Conservation (phyloP, 805 yeast genomes). For the Metschnikowia reukaufii region DNA sequence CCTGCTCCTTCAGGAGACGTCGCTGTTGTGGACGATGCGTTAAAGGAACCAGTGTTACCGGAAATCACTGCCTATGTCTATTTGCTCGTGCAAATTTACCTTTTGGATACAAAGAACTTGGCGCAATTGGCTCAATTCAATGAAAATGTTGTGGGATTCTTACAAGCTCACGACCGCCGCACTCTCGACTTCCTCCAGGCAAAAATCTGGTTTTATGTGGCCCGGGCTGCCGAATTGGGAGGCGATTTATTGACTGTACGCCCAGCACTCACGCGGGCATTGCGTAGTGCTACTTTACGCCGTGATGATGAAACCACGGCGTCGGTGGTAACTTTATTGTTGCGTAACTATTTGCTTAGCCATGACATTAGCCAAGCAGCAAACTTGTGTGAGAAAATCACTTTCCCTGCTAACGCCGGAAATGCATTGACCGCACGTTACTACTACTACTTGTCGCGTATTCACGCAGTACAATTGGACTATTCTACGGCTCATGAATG, state of each 20-base stretch:
- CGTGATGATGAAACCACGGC: conserved; percentile 94
- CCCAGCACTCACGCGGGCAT: conserved; percentile 65
- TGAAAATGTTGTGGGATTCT: conserved; percentile 47
- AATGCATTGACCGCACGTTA: conserved; percentile 91
- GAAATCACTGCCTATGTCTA: conserved; percentile 81
- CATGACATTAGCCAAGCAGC: conserved; percentile 88
- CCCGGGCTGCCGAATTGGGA: conserved; percentile 70
- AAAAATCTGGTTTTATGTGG: conserved; percentile 85
- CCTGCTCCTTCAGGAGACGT: conserved; percentile 15
- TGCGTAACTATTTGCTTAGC: conserved; percentile 73
- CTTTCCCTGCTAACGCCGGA: conserved; percentile 81
- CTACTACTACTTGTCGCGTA: conserved; percentile 86
- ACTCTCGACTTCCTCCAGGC: conserved; percentile 84
- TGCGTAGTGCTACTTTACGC: conserved; percentile 86
- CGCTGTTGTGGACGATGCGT: conserved; percentile 25
- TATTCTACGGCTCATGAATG: conserved; percentile 88
- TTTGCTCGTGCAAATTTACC: conserved; percentile 71
- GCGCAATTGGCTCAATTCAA: conserved; percentile 55
- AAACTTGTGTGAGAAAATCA: conserved; percentile 83
- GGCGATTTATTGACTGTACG: conserved; percentile 57
- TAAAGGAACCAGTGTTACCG: conserved; percentile 49
- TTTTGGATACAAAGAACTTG: conserved; percentile 61
- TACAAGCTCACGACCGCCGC: conserved; percentile 71
- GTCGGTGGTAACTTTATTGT: conserved; percentile 75
- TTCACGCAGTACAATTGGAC: conserved; percentile 88